Percentiles rank a stretch among this genome's conserved stretches.
These are phyloP conservation scores for Hortiboletus flavorubellus DNA, from an alignment of 768 basidiomycete species.

Conservation along the genomic window DNA sequence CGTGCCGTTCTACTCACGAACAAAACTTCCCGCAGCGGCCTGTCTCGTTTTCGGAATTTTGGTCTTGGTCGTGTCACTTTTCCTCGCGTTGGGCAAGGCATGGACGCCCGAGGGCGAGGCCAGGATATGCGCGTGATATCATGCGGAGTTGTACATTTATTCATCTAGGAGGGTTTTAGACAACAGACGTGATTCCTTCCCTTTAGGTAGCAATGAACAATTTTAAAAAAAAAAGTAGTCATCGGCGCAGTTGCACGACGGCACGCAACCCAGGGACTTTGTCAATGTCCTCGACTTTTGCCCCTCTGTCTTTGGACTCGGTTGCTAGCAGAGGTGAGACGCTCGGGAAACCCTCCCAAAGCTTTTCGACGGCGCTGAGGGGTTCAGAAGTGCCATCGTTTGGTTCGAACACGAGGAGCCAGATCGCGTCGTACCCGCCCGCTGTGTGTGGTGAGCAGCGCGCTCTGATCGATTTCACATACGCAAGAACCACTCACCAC, in stretches of 20 bases:
- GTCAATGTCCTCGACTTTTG: slow-evolving; percentile 58
- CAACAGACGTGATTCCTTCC: slow-evolving; percentile 4
- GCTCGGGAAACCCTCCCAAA: slow-evolving; percentile 60
- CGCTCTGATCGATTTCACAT: neutral
- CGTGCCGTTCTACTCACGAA: slow-evolving; percentile 61
- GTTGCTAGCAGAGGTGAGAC: slow-evolving; percentile 71
- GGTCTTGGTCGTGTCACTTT: slow-evolving; percentile 76
- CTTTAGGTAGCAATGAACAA: slow-evolving; percentile 5
- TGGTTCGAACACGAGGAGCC: slow-evolving; percentile 80
- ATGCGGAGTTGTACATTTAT: slow-evolving; percentile 21
- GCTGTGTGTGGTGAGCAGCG: slow-evolving; percentile 46
- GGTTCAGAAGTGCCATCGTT: slow-evolving; percentile 47
- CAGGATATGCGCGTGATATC: slow-evolving; percentile 64
- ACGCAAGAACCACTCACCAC: slow-evolving; percentile 54
- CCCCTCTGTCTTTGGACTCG: slow-evolving; percentile 68
- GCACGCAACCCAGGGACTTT: slow-evolving; percentile 52
- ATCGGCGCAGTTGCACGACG: slow-evolving; percentile 29
- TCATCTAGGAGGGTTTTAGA: slow-evolving; percentile 10
- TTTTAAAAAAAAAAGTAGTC: neutral
- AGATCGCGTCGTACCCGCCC: slow-evolving; percentile 96
- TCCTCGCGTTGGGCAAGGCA: slow-evolving; percentile 71
- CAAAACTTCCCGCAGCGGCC: slow-evolving; percentile 69
- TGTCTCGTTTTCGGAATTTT: slow-evolving; percentile 73
- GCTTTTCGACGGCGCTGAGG: slow-evolving; percentile 56
- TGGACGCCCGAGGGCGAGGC: slow-evolving; percentile 71